phyloP scores from a whole-genome alignment of 345 rosid genomes.

The Lepidium africanum region DNA sequence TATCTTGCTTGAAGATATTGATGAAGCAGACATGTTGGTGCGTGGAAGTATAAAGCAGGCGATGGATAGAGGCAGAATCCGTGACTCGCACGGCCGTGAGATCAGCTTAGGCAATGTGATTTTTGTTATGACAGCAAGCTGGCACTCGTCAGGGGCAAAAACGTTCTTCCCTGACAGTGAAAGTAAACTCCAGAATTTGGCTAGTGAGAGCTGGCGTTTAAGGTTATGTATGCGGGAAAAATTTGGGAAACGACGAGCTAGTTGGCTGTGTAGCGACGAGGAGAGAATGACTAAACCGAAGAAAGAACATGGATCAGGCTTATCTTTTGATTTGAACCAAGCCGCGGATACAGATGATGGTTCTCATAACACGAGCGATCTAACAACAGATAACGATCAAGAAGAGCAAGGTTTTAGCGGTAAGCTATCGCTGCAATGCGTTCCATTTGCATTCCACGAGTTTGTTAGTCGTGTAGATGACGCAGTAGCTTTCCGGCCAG shows the following conservation, averaged over 20 bases:
- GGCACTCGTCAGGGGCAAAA: conserved; percentile 35
- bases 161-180: conserved; percentile 41
- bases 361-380: conserved; percentile 76
- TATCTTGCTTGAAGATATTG: conserved; percentile 80
- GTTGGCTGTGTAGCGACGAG: conserved; percentile 50
- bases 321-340: conserved; percentile 79
- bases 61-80: conserved; percentile 83
- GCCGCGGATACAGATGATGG: conserved; percentile 60
- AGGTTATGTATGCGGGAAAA: conserved; percentile 54
- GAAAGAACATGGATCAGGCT: conserved; percentile 38
- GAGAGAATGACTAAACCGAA: conserved; percentile 57
- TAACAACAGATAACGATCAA: conserved; percentile 70
- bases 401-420: conserved; percentile 24
- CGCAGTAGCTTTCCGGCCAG: conserved; percentile 55
- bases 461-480: conserved; percentile 54
- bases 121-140: conserved; percentile 67
- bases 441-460: conserved; percentile 36
- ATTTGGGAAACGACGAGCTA: conserved; percentile 64
- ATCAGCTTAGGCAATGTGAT: conserved; percentile 85
- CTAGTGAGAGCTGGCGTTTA: conserved; percentile 64
- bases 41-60: conserved; percentile 77
- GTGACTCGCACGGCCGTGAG: conserved; percentile 92
- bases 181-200: conserved; percentile 46
- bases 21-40: conserved; percentile 68
- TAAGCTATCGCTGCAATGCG: conserved; percentile 22